phyloP scores from a whole-genome alignment of 352 stramenopile species.

The Phytophthora rubi region DNA sequence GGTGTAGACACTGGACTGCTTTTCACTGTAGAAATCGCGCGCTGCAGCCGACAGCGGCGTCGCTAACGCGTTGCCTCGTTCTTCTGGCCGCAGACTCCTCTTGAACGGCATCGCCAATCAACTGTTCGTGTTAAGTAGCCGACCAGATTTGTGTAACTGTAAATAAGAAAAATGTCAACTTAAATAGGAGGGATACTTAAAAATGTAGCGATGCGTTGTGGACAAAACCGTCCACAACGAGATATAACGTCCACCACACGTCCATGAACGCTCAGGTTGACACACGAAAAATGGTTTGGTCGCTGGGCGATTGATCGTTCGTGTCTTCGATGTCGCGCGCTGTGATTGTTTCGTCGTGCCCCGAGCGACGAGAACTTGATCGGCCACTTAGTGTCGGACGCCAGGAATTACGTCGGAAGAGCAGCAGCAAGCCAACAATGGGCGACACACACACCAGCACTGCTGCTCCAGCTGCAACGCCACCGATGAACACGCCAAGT shows the following conservation, averaged over 20 bases:
- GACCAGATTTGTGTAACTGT: constrained; percentile 5
- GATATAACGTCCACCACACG: neutral
- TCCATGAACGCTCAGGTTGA: constrained; percentile 11
- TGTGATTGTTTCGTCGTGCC: constrained; percentile 22
- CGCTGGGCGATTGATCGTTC: constrained; percentile 37
- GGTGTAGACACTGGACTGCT: constrained; percentile 74
- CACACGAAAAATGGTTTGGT: constrained; percentile 39
- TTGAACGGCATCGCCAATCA: constrained; percentile 56
- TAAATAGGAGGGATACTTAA: constrained; percentile 19
- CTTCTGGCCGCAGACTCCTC: constrained; percentile 52
- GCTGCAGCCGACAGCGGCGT: constrained; percentile 49
- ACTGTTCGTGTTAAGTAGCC: constrained; percentile 1
- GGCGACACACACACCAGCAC: constrained; percentile 40
- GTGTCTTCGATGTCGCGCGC: constrained; percentile 37
- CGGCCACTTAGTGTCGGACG: constrained; percentile 6
- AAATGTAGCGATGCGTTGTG: neutral
- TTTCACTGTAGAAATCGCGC: constrained; percentile 64
- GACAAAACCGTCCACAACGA: constrained; percentile 8
- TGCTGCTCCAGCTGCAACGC: constrained; percentile 30
- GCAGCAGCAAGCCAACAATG: constrained; percentile 34
- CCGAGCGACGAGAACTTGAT: constrained; percentile 21
- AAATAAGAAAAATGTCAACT: constrained; percentile 16
- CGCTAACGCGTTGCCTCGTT: constrained; percentile 42
- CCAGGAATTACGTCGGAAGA: constrained; percentile 26
- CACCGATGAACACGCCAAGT: constrained; percentile 36